Evolutionary conservation across 306 rosid genomes (phyloP).

Genomic region (Vachellia pachyceras): DNA sequence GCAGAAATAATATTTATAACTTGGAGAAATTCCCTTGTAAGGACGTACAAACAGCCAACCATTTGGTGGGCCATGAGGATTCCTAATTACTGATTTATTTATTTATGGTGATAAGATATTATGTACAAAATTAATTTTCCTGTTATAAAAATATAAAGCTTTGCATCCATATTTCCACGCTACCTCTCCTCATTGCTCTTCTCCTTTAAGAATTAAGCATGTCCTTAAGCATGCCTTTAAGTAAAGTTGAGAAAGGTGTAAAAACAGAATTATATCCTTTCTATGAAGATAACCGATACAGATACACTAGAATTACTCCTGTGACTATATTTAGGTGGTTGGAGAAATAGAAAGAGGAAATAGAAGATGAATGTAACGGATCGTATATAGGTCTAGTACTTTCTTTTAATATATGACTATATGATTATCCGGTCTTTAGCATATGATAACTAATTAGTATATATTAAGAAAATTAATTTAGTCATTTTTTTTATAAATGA

Average conservation of each 20-base stretch:
- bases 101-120: no score
- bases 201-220: background rate
- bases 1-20: background rate
- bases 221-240: background rate
- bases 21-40: background rate
- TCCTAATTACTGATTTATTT: background rate
- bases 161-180: background rate
- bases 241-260: background rate
- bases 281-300: background rate
- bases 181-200: background rate
- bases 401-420: background rate
- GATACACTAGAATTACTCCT: background rate
- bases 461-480: no score
- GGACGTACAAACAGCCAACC: background rate
- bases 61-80: background rate
- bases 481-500: no score
- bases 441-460: no score
- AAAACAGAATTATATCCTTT: background rate
- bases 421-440: background rate
- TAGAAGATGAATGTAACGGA: background rate
- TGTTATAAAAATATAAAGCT: background rate
- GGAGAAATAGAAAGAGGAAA: background rate
- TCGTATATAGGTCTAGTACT: background rate
- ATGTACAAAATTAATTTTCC: background rate
- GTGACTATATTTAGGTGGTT: background rate